Evolutionary conservation across 164 flowering plant species (phyloP), one percentile per base, ranked within the genome.

Genomic region (Amborella trichopoda): DNA sequence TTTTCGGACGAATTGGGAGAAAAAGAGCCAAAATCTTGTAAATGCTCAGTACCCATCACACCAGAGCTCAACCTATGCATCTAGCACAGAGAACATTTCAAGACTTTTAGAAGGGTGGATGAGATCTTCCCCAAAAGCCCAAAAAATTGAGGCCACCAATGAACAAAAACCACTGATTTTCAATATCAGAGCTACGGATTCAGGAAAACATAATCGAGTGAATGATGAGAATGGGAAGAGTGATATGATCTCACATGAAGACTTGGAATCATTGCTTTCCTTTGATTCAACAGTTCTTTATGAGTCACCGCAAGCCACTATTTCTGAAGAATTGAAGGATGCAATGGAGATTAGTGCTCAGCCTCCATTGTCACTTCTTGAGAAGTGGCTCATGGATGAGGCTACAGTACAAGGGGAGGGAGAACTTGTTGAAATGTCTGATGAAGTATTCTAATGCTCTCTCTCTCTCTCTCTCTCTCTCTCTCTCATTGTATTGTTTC

Each of bases 91-190:
- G 59, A 88, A 88, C 69, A 84, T 88, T 23, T 78, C 94, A 9
- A 72, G 89, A 32, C 84, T 88, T 13, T 66, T 88, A 5, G 77
- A 84, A 65, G 91, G 91, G 13, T 88, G 94, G 94, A 81, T 83
- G 91, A 83, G 75, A 49, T 59, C 83, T 18, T 74, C 88, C 6
- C 76, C 81, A 23, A 64, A 60, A 56, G 9, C 46, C 17, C 28
- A 40, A 18, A 21, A 14, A 19, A 3, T 11, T 11, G 37, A 33
- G 3, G 16, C 17, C 41, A 38, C 8, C 16, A 17, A 33, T 33
- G 37, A 33, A 13, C 14, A 33, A 33, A 33, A 11, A 17, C 16
- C 3, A 13, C 3, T n/a, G 41, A 9, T 38, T 19, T 33, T 33
- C 12, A 33, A 33, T 16, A 30, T 5, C 17, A 59, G 3, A 9